phyloP scores from a whole-genome alignment of 148 eudicot genomes.

The Vaccinium vitisidaea region DNA sequence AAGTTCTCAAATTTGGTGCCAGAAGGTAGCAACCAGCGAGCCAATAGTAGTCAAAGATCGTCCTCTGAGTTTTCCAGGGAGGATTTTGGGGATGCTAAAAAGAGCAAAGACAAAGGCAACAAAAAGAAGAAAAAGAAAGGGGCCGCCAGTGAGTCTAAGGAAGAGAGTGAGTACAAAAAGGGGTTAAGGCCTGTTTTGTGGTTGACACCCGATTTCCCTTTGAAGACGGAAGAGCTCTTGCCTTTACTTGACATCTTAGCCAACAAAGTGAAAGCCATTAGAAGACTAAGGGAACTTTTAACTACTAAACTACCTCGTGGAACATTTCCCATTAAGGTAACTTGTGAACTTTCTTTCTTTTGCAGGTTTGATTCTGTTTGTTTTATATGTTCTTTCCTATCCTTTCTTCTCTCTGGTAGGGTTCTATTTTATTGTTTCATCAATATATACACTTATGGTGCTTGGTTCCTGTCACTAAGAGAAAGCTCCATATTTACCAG shows the following conservation, averaged over 20 bases:
- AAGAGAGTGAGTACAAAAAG: slow-evolving; percentile 82
- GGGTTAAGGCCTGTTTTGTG: slow-evolving; percentile 87
- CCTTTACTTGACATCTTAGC: slow-evolving; percentile 94
- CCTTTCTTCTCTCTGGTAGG: background rate
- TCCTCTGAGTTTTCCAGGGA: slow-evolving; percentile 44
- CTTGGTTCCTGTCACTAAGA: background rate
- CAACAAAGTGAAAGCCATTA: slow-evolving; percentile 88
- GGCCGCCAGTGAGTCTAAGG: slow-evolving; percentile 44
- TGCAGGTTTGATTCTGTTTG: background rate
- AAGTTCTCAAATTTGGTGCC: slow-evolving; percentile 68
- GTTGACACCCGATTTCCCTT: slow-evolving; percentile 87
- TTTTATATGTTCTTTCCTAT: background rate
- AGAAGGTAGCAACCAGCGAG: slow-evolving; percentile 49
- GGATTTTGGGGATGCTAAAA: slow-evolving; percentile 46
- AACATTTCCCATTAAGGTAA: slow-evolving; percentile 95
- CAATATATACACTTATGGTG: background rate
- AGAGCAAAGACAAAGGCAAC: slow-evolving; percentile 54
- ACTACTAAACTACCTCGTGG: slow-evolving; percentile 85
- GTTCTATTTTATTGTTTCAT: background rate
- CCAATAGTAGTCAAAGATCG: slow-evolving; percentile 37
- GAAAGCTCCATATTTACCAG: background rate
- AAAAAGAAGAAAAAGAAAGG: slow-evolving; percentile 91
- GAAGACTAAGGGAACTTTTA: slow-evolving; percentile 84
- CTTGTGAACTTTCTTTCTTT: background rate
- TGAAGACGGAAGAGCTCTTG: slow-evolving; percentile 85